Evolutionary conservation across 192 early-diverging fungal genomes (phyloP), one percentile per base, ranked within the genome.

Genomic region (Physocladia obscura): DNA sequence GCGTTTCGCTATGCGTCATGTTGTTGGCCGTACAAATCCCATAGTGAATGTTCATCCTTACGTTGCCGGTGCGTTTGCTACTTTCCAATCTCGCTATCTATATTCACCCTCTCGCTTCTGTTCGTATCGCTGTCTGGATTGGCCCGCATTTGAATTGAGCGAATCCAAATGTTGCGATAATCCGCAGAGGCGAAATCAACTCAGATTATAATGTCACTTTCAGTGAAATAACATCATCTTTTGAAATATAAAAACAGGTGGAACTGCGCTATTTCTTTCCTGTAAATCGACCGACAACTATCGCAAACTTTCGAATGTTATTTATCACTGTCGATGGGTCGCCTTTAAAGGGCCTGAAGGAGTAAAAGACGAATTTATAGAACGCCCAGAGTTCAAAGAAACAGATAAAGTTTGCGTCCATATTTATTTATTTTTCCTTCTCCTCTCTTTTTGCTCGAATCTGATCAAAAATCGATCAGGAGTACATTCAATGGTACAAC

Each of bases 201-300:
- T n/a, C n/a, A n/a, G n/a, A n/a, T n/a, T n/a, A n/a, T n/a, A n/a
- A n/a, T n/a, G n/a, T n/a, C n/a, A n/a, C n/a, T n/a, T n/a, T n/a
- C n/a, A n/a, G n/a, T n/a, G n/a, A n/a, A n/a, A n/a, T n/a, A n/a
- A n/a, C n/a, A n/a, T n/a, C n/a, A n/a, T n/a, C n/a, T n/a, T n/a
- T n/a, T n/a, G n/a, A n/a, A n/a, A n/a, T n/a, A n/a, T n/a, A 54
- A 19, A 54, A 52, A 32, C 32, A 65, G 63, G 63, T 8, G 63
- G 39, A 27, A 52, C 63, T 4, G 49, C 49, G 3, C 50, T 65
- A 8, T 65, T 65, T 32, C 35, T 65, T 8, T 37, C 63, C 6
- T 65, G 63, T 34, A 65, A 65, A 52, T 21, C 63, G 4, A 65
- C 63, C 17, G 63, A 65, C 26, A 51, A 65, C 26, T 65, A 65